Evolutionary conservation across 139 green algal genomes (phyloP), one percentile per base, ranked within the genome.

Genomic region (Tetraselmis striata): DNA sequence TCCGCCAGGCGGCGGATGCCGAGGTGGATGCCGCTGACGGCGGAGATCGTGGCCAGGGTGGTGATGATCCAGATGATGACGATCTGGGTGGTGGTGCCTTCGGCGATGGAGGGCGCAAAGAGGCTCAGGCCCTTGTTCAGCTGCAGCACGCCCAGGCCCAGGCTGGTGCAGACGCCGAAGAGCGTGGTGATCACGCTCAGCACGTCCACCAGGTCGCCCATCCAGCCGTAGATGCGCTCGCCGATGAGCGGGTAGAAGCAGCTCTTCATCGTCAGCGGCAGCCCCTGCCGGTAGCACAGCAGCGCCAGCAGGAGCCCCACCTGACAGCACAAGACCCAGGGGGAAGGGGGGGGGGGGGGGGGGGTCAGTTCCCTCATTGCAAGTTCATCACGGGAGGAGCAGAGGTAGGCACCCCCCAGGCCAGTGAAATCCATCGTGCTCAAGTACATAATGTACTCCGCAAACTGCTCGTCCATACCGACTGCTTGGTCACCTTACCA

Each of bases 11-110:
- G 25, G 24, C 81, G 29, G 81, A 88, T 88, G 30, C 85, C 85
- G 28, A 59, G 18, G 25, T 85, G 59, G 27, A 88, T 31, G 28
- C 85, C 85, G 29, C 31, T 32, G 23, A 85, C 28, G 28, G 84
- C 81, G 1, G 79, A 84, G 45, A 75, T 1, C 1, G 77, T 85
- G 28, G 85, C 81, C n/a, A 84, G n/a, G 22, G 27, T 31, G 31
- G 85, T 88, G 30, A 88, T 85, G 30, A 82, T 45, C 81, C 81
- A 85, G 81, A 88, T 88, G 67, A 88, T 83, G 74, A 77, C 28
- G 31, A 74, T 58, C 78, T 88, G 79, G 25, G 2, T 75, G 74
- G 0, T 77, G 30, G 59, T 81, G 26, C 29, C 58, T 25, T 25
- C 29, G 23, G 80, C 28, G 30, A 84, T 81, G 79, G 28, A 28